Percentiles rank a stretch among this genome's conserved stretches.
Conservation (phyloP, 441 rosid species). For the Gossypium aridum region DNA sequence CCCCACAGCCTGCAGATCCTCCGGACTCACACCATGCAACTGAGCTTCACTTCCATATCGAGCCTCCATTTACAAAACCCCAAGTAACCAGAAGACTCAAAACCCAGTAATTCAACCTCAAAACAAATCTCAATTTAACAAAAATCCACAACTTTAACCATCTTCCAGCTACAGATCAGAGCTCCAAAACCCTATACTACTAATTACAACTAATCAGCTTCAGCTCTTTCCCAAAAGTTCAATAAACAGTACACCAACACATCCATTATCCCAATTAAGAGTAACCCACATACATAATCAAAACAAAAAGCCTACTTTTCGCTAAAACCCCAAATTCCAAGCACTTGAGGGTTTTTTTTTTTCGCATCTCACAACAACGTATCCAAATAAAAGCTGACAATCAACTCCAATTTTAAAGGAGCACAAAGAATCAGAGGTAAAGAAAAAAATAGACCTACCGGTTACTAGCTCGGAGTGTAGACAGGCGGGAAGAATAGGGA, state of each 20-base stretch:
- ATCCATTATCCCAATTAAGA: conserved; percentile 68
- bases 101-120: conserved; percentile 13
- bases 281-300: conserved; percentile 48
- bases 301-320: neutral
- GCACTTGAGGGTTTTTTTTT: conserved; percentile 10
- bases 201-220: conserved; percentile 47
- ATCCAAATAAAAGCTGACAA: neutral
- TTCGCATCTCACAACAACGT: neutral
- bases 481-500: conserved; percentile 1
- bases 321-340: conserved; percentile 7
- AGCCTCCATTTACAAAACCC: conserved; percentile 58
- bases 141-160: conserved; percentile 7
- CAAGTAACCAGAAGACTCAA: conserved; percentile 15
- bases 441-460: neutral
- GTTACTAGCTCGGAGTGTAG: conserved; percentile 2
- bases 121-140: conserved; percentile 2
- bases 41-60: conserved; percentile 53
- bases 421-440: neutral
- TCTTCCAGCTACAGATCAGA: conserved; percentile 35
- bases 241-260: conserved; percentile 46
- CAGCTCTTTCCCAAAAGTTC: conserved; percentile 61
- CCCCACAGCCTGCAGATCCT: conserved; percentile 47
- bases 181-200: conserved; percentile 14
- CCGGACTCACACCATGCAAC: conserved; percentile 40
- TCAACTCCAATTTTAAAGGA: neutral